Evolutionary conservation across 371 early-diverging fungal species (phyloP), one percentile per base, ranked within the genome.

Genomic region (Lichtheimia ornata): DNA sequence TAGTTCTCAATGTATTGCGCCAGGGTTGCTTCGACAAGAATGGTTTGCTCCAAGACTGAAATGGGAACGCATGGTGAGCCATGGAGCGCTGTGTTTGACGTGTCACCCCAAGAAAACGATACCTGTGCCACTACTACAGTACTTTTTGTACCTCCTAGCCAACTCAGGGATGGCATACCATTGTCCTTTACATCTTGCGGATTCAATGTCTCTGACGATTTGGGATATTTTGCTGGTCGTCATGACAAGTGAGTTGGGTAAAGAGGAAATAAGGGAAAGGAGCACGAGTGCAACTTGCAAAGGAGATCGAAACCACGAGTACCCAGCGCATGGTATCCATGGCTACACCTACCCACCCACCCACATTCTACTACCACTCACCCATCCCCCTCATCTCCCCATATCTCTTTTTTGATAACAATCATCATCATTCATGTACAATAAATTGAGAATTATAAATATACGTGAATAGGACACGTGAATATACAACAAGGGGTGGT

Each of bases 91-190:
- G 35, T 35, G 11, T 35, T 35, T 35, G 35, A 35, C 35, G 35
- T 35, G 35, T 35, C 35, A 35, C 35, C 28, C 30, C 35, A 35
- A 35, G 35, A 35, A 35, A 12, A 56, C 18, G 44, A 56, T 72
- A 87, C 91, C 88, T 63, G 76, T 60, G 30, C 86, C 91, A 18
- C 81, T 73, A 22, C 85, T 77, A 58, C 84, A 81, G 61, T 85
- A 85, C 60, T 88, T 89, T 51, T 81, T 64, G 59, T 88, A 89
- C 22, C 84, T 77, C 55, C 83, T 76, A 13, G 89, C 86, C 20
- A 89, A 76, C 53, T 86, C 84, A 59, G 84, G 81, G 47, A 89
- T 71, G 24, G 72, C 68, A 9, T 45, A 51, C 87, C 87, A 89
- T 45, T 67, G 67, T 5, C 83, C 87, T 50, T 76, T 76, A 58